These are phyloP conservation scores for Phanerochaete carnosa DNA, from an alignment of 768 basidiomycete genomes.

Conservation along the genomic window DNA sequence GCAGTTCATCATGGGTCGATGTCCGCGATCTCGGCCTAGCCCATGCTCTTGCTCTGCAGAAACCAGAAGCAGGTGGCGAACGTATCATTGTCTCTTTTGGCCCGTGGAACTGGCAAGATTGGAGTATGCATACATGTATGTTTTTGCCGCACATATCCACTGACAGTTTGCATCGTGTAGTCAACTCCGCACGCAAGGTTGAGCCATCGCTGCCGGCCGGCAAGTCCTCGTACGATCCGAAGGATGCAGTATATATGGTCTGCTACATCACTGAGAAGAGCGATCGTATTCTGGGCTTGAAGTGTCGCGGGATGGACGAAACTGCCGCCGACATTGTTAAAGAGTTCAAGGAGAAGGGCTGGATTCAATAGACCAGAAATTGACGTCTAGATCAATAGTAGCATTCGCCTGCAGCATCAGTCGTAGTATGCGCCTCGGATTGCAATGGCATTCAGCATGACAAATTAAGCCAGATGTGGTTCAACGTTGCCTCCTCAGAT, in stretches of 20 bases:
- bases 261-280: constrained; percentile 8
- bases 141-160: background rate
- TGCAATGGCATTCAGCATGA: too few species aligned
- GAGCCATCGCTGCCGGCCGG: constrained; percentile 8
- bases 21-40: constrained; percentile 17
- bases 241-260: constrained; percentile 18
- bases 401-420: too few species aligned
- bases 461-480: too few species aligned
- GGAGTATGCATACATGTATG: constrained; percentile 3
- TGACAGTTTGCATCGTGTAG: background rate
- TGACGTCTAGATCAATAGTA: too few species aligned
- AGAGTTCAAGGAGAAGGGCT: constrained; percentile 22
- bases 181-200: constrained; percentile 6
- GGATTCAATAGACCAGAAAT: constrained; percentile 3
- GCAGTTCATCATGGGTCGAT: constrained; percentile 14
- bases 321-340: constrained; percentile 17
- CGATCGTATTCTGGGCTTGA: constrained; percentile 18
- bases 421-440: too few species aligned
- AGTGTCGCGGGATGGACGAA: constrained; percentile 16
- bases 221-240: constrained; percentile 15
- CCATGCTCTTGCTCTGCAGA: constrained; percentile 10
- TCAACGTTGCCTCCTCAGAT: too few species aligned
- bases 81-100: constrained; percentile 31
- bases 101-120: constrained; percentile 11
- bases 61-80: constrained; percentile 31